These are phyloP conservation scores for Colletotrichum neosansevieriae DNA, from an alignment of 2,329 filamentous ascomycete genomes.

Conservation along the genomic window DNA sequence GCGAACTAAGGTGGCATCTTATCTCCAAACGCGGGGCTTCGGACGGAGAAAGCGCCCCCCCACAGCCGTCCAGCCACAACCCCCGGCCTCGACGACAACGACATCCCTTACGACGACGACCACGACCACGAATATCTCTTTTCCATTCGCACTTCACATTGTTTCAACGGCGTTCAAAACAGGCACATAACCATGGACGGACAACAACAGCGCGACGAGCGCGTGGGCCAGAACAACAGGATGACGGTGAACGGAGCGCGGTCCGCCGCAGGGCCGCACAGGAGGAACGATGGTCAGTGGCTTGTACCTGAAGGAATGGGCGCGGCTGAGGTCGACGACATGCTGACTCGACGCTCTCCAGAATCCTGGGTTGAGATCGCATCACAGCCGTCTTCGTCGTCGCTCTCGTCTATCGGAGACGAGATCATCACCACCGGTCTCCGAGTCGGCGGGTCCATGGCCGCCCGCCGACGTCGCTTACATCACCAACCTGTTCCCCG, in stretches of 20 bases:
- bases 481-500: slow-evolving; percentile 49
- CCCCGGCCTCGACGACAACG: slow-evolving; percentile 23
- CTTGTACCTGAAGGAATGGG: slow-evolving; percentile 40
- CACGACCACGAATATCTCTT: slow-evolving; percentile 4
- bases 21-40: slow-evolving; percentile 41
- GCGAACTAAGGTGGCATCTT: slow-evolving; percentile 28
- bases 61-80: slow-evolving; percentile 30
- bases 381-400: slow-evolving; percentile 93
- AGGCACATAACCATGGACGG: slow-evolving; percentile 32
- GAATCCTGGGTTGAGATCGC: slow-evolving; percentile 98
- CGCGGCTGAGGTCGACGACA: not conserved
- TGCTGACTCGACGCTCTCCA: slow-evolving; percentile 51
- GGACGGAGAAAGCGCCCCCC: slow-evolving; percentile 36
- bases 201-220: slow-evolving; percentile 39
- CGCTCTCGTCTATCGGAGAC: slow-evolving; percentile 85
- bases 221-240: slow-evolving; percentile 43
- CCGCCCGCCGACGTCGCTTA: slow-evolving; percentile 68
- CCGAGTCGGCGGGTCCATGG: slow-evolving; percentile 75
- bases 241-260: slow-evolving; percentile 32
- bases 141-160: not conserved
- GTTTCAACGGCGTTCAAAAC: slow-evolving; percentile 18
- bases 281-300: slow-evolving; percentile 41
- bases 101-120: slow-evolving; percentile 10
- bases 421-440: slow-evolving; percentile 93
- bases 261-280: slow-evolving; percentile 35